Evolutionary conservation across 768 basidiomycete genomes (phyloP), one percentile per base, ranked within the genome.

Genomic region (Leccinum uliginosum): DNA sequence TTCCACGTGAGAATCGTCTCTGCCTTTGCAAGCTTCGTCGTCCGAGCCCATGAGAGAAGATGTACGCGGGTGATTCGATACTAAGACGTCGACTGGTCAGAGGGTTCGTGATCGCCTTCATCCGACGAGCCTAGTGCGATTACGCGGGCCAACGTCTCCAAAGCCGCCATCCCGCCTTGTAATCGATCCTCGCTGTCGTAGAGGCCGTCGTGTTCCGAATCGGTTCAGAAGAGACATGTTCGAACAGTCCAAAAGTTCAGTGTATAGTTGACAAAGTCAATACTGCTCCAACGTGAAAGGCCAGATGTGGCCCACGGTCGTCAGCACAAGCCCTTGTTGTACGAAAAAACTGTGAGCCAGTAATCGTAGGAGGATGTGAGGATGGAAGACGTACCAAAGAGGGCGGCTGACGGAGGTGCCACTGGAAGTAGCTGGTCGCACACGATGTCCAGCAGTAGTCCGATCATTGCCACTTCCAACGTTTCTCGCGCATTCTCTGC

Each of bases 201-300:
- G 17, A 85, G 75, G 21, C 83, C 78, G 48, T 83, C 81, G 54
- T 80, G 85, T 48, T 87, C 85, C 0, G 81, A 67, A 1, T 82
- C 97, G 91, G 69, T 98, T 98, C 24, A 98, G 78, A 21, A 98
- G 81, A 6, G 91, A 86, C 96, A 99, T 98, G 66, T 97, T 98
- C 17, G 97, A 98, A 70, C 94, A 97, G 67, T 99, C 97, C 24
- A 98, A 76, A 6, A 99, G 83, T 69, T 99, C 97, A n/a, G 96
- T 96, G 65, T 95, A 94, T 12, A 99, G 79, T 72, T 99, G 97
- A 73, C 93, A 91, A 64, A 98, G 93, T 10, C 96, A 85, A 72
- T 93, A 97, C 15, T 97, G 87, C 71, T 98, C 97, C 56, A 95
- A 84, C 2, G 97, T 98, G 26, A 99, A 83, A 0, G 95, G 93